Percentiles rank a stretch among this genome's conserved stretches.
Conservation (phyloP, 23 red algal species). For the Rhodosorus marinus region DNA sequence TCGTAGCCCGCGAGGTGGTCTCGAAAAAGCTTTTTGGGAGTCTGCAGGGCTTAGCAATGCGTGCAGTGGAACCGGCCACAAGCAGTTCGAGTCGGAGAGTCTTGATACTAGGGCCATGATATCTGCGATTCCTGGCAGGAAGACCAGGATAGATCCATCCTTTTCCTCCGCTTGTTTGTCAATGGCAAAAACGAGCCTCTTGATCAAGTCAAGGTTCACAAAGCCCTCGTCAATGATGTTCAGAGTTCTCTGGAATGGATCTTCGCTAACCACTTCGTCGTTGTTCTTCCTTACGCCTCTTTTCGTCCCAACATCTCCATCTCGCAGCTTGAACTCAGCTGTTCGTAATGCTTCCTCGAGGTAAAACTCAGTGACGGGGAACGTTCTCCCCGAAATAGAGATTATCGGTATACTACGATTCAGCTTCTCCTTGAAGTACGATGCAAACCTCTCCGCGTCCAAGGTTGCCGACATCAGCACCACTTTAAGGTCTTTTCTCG, state of each 20-base stretch:
- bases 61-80: slow-evolving; percentile 55
- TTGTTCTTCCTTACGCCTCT: slow-evolving; percentile 6
- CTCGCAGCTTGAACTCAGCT: slow-evolving; percentile 16
- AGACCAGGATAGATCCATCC: slow-evolving; percentile 69
- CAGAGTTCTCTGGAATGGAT: too few species aligned
- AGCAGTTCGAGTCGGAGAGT: slow-evolving; percentile 3
- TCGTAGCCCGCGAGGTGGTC: slow-evolving; percentile 29
- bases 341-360: slow-evolving; percentile 50
- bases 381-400: slow-evolving; percentile 62
- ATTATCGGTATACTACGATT: slow-evolving; percentile 43
- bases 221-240: slow-evolving; percentile 17
- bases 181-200: slow-evolving; percentile 19
- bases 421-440: too few species aligned
- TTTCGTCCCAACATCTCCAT: slow-evolving; percentile 36
- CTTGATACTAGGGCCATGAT: slow-evolving; percentile 27
- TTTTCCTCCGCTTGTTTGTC: slow-evolving; percentile 8
- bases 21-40: slow-evolving; percentile 32
- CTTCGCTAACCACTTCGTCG: too few species aligned
- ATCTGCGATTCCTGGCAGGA: slow-evolving; percentile 75
- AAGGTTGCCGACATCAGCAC: slow-evolving; percentile 23
- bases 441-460: slow-evolving; percentile 7
- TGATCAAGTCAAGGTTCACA: slow-evolving; percentile 51
- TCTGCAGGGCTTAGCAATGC: slow-evolving; percentile 46
- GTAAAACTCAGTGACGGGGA: slow-evolving; percentile 56
- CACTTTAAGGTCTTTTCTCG: slow-evolving; percentile 3